phyloP scores from a whole-genome alignment of 805 yeast species.

The Starmerella etchellsii region DNA sequence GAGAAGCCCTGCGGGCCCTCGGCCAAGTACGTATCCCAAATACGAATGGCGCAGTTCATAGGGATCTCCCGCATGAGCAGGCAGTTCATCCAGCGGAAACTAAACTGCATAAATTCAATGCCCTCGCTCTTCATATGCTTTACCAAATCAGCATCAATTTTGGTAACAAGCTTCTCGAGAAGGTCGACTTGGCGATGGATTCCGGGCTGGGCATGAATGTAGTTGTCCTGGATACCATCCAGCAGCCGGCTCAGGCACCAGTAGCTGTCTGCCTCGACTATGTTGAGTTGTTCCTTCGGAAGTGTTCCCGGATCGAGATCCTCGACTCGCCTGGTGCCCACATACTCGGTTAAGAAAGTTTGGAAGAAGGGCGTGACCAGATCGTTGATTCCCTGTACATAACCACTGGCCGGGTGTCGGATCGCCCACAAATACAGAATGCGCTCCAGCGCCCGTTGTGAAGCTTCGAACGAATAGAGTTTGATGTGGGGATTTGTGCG shows the following conservation, averaged over 20 bases:
- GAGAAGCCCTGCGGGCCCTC: slow-evolving; percentile 58
- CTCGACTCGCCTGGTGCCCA: slow-evolving; percentile 36
- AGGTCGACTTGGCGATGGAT: slow-evolving; percentile 75
- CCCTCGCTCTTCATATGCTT: slow-evolving; percentile 67
- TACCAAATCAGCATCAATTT: slow-evolving; percentile 65
- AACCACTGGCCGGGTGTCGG: slow-evolving; percentile 94
- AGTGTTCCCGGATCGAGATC: slow-evolving; percentile 48
- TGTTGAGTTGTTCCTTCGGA: slow-evolving; percentile 46
- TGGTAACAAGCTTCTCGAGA: slow-evolving; percentile 57
- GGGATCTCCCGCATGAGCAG: slow-evolving; percentile 85
- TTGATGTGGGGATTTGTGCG: slow-evolving; percentile 80
- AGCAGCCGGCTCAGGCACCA: slow-evolving; percentile 89
- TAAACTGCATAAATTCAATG: slow-evolving; percentile 88
- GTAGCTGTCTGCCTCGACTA: slow-evolving; percentile 87
- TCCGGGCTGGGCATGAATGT: slow-evolving; percentile 97
- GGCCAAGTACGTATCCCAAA: slow-evolving; percentile 90
- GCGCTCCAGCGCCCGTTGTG: slow-evolving; percentile 69
- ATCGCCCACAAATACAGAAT: slow-evolving; percentile 88
- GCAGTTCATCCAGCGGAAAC: slow-evolving; percentile 99
- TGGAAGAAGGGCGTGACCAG: slow-evolving; percentile 86
- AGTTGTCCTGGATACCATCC: slow-evolving; percentile 93
- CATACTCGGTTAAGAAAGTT: slow-evolving; percentile 61
- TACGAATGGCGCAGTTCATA: slow-evolving; percentile 64
- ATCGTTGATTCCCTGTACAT: slow-evolving; percentile 95
- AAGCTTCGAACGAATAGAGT: slow-evolving; percentile 52